These are phyloP conservation scores for Eucalyptus regnans DNA, from an alignment of 345 rosid genomes.

Conservation along the genomic window DNA sequence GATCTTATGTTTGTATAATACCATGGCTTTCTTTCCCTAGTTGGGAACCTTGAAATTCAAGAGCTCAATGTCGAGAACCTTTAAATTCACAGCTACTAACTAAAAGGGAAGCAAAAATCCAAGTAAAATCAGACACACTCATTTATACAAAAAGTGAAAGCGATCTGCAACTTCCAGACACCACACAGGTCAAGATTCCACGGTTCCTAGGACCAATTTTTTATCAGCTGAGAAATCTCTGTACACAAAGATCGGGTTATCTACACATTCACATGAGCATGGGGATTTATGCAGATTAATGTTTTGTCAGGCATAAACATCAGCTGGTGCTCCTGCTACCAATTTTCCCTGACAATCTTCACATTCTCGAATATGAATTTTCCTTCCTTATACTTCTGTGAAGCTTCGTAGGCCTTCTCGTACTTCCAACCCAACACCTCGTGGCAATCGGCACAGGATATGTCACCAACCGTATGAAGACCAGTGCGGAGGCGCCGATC, in stretches of 20 bases:
- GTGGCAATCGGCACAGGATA: slow-evolving; percentile 56
- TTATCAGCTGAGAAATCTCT: background rate
- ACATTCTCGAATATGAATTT: slow-evolving; percentile 78
- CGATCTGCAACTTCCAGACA: background rate
- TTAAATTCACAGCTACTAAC: background rate
- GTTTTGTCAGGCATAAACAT: background rate
- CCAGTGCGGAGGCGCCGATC: slow-evolving; percentile 68
- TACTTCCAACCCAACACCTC: slow-evolving; percentile 87
- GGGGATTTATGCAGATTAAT: background rate
- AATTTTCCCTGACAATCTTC: slow-evolving; percentile 62
- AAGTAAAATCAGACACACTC: background rate
- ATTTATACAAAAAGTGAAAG: background rate
- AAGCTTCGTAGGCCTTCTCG: slow-evolving; percentile 55
- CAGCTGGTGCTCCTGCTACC: slow-evolving; percentile 24
- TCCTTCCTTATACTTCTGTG: slow-evolving; percentile 87
- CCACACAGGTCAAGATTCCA: background rate
- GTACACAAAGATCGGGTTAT: background rate
- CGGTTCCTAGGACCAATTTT: background rate
- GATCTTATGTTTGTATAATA: background rate
- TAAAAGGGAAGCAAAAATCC: background rate
- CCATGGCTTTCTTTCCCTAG: background rate
- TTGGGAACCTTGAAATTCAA: background rate
- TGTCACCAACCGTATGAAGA: slow-evolving; percentile 82
- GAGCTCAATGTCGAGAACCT: background rate
- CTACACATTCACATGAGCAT: background rate